A percentile compares a stretch with the other conserved stretches of the same genome.
Conservation (phyloP, 2,329 filamentous ascomycete species). For the Mollisia scopiformis region DNA sequence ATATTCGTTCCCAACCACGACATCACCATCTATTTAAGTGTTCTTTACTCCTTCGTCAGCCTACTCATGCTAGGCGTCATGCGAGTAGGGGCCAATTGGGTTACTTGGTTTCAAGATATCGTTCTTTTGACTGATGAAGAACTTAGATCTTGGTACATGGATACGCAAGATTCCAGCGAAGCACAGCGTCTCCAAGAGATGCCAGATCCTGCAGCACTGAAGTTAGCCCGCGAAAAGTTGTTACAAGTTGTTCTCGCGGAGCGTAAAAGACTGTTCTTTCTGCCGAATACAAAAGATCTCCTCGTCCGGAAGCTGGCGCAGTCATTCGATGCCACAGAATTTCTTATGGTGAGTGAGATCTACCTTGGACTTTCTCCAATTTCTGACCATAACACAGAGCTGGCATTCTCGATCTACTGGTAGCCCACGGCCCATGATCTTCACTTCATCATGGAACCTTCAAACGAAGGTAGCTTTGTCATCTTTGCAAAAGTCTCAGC, state of each 20-base stretch:
- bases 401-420: constrained; percentile 56
- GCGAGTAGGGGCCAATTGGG: constrained; percentile 59
- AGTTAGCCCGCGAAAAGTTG: constrained; percentile 49
- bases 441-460: constrained; percentile 60
- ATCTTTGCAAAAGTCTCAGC: constrained; percentile 54
- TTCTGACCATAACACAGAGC: constrained; percentile 38
- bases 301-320: constrained; percentile 48
- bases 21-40: constrained; percentile 56
- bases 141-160: constrained; percentile 51
- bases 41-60: constrained; percentile 56
- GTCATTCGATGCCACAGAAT: constrained; percentile 17
- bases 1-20: constrained; percentile 55
- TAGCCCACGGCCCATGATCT: constrained; percentile 51
- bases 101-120: constrained; percentile 57
- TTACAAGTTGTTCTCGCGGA: constrained; percentile 49
- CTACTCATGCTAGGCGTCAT: constrained; percentile 55
- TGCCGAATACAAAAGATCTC: constrained; percentile 44
- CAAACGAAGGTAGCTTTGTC: constrained; percentile 57
- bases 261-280: constrained; percentile 44
- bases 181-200: constrained; percentile 24
- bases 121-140: constrained; percentile 52
- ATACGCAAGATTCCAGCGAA: constrained; percentile 33
- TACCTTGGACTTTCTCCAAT: neutral
- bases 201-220: constrained; percentile 46
- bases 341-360: constrained; percentile 23